Evolutionary conservation across 345 rosid genomes (phyloP), one percentile per base, ranked within the genome.

Genomic region (Iberis pinnata): DNA sequence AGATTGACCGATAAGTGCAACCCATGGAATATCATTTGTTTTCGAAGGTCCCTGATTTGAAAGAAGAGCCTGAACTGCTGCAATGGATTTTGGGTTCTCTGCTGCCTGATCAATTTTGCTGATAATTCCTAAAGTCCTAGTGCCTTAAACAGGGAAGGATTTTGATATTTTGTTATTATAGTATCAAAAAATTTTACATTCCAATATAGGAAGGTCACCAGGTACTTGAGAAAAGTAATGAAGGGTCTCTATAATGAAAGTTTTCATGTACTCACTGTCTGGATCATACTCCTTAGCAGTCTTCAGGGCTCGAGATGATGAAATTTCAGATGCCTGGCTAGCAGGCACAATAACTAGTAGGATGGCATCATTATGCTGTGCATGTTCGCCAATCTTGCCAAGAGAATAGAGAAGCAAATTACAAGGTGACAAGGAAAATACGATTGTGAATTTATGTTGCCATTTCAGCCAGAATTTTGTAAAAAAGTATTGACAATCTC

Each of bases 71-170:
- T 79, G 95, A 77, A 93, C 97, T 6, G 99, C 99, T 52, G 94
- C 81, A 47, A 93, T 81, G 58, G 97, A 94, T 81, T 93, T 88
- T 4, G 88, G 45, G 32, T 88, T 89, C 48, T 83, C 72, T 60
- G 88, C 90, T 49, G 95, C 90, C 76, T 83, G 97, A 74, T 93
- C 99, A 74, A 93, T 80, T 73, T 88, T 92, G 56, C 90, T 80
- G 13, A 92, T 81, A 52, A 88, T 70, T 48, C 99, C 97, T 60
- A 93, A 43, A 36, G 97, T 93, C 83, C 99, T 80, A 50, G 99
- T 93, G 58, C 97, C 99, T 90, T 8, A 67, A 43, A 43, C 55
- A 48, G 54, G 42, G 12, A 44, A 44, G 46, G 61, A 41, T 33
- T 38, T 37, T 15, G 9, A 37, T 8, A 42, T 56, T 9, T 45